These are phyloP conservation scores for Leptographium wingfieldii DNA, from an alignment of 2,329 filamentous ascomycete genomes.

Conservation along the genomic window DNA sequence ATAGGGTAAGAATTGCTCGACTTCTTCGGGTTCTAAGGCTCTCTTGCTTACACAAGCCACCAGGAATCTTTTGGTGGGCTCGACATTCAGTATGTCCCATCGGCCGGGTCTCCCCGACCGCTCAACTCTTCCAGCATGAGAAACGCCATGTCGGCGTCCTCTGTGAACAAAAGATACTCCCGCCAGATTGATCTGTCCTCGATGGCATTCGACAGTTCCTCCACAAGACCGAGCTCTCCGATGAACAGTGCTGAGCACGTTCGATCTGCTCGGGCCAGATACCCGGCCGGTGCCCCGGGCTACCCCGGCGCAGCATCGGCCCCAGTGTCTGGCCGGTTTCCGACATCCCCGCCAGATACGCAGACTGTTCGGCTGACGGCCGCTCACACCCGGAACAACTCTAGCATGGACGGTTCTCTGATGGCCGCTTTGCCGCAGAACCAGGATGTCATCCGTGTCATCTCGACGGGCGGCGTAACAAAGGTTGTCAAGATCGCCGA, in stretches of 20 bases:
- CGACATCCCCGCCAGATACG: conserved; percentile 50
- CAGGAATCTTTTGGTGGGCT: conserved; percentile 77
- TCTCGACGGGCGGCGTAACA: conserved; percentile 80
- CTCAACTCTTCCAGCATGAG: conserved; percentile 39
- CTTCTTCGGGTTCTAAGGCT: not conserved
- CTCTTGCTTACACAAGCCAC: not conserved
- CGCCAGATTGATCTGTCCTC: conserved; percentile 41
- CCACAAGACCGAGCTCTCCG: conserved; percentile 62
- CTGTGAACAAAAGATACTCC: conserved; percentile 51
- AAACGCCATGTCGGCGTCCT: conserved; percentile 28
- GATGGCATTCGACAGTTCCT: conserved; percentile 27
- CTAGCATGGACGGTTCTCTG: conserved; percentile 73
- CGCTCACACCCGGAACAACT: conserved; percentile 64
- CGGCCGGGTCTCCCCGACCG: conserved; percentile 52
- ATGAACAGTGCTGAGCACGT: conserved; percentile 27
- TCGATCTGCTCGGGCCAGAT: conserved; percentile 39
- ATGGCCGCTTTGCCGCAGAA: conserved; percentile 77
- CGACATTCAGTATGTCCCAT: conserved; percentile 50
- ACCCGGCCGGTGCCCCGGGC: conserved; percentile 28
- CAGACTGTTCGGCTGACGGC: conserved; percentile 46
- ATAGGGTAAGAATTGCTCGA: conserved; percentile 46
- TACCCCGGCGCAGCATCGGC: conserved; percentile 17
- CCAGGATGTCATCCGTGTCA: conserved; percentile 83
- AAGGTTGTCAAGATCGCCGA: conserved; percentile 90
- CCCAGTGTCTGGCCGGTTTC: conserved; percentile 37